Conservation (phyloP, 2,329 filamentous ascomycete species). For the Zarea fungicola region DNA sequence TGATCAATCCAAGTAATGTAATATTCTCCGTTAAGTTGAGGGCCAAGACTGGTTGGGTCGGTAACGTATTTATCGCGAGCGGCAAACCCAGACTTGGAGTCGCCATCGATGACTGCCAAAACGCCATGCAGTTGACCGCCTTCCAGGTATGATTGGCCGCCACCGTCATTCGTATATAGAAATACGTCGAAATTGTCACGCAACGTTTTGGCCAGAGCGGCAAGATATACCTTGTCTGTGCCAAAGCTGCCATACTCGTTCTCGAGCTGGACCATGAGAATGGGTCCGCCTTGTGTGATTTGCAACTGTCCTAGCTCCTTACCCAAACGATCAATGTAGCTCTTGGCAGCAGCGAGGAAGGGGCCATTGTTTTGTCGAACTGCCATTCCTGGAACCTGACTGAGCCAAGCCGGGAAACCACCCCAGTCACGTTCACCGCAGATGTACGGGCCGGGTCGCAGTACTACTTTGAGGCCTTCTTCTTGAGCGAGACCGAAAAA, state of each 20-base stretch:
- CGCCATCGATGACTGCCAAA: constrained; percentile 42
- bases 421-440: constrained; percentile 47
- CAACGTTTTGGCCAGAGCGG: constrained; percentile 37
- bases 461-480: constrained; percentile 36
- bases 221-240: constrained; percentile 38
- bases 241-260: constrained; percentile 48
- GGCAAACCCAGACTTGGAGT: constrained; percentile 33
- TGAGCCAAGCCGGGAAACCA: constrained; percentile 42
- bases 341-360: constrained; percentile 32
- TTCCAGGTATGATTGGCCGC: constrained; percentile 35
- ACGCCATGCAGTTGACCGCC: constrained; percentile 39
- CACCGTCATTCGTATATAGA: constrained; percentile 47
- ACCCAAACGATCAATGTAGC: constrained; percentile 35
- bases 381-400: constrained; percentile 33
- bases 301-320: constrained; percentile 30
- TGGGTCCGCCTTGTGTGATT: constrained; percentile 37
- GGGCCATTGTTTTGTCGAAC: constrained; percentile 36
- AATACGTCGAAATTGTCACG: constrained; percentile 34
- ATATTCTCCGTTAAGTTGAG: constrained; percentile 44
- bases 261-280: constrained; percentile 47
- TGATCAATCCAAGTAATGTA: constrained; percentile 40
- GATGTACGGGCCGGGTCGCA: constrained; percentile 44
- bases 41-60: constrained; percentile 36
- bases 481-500: constrained; percentile 42
- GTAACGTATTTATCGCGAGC: constrained; percentile 39